Base-by-base conservation (phyloP, 129 eudicot species). In the Lonicera japonica region DNA sequence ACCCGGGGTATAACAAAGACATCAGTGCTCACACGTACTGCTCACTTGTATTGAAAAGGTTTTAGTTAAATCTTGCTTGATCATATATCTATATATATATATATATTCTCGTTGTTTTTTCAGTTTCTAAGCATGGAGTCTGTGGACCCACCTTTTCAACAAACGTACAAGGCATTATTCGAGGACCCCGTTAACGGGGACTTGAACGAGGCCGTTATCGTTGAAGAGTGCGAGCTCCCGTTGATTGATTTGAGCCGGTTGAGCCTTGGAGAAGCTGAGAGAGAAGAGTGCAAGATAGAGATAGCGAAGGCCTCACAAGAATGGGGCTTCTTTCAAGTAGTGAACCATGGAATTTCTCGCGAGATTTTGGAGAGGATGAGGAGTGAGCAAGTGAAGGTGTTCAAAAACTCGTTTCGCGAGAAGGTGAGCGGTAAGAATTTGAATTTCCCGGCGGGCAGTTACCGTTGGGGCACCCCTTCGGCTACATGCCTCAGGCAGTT, bases 241-340 rank as follows among this genome's bases (percentile, higher is more conserved):
- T 15, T 84, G 66, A 81, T 91, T 17, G 98, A 91, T 73, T 82
- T 91, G 14, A 46, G 70, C 50, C 70, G 73, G 59, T 59, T 85
- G 41, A 58, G 17, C 20, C 58, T 7, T 3, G 85, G 86, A 24
- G 82, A 57, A 34, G 5, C 40, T 45, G 88, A 84, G 56, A 69
- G 58, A 11, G 80, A 55, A 14, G 56, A 66, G 14, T 91, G 96
- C 75, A 80, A 66, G 72, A 61, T 52, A 40, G 74, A 82, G 50
- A 87, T 91, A 22, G 94, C 95, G 0, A 53, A 69, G 70, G 96
- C 98, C 1, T 80, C 98, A 17, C 65, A 48, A 45, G 86, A 87
- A 63, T 91, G 96, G 96, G 98, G 98, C 7, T 91, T 91, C 55
- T 91, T 91, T 55, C 94, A 82, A 73, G 96, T 91, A 2, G 66